phyloP scores from a whole-genome alignment of 164 flowering plant genomes.

The Taxillus chinensis region DNA sequence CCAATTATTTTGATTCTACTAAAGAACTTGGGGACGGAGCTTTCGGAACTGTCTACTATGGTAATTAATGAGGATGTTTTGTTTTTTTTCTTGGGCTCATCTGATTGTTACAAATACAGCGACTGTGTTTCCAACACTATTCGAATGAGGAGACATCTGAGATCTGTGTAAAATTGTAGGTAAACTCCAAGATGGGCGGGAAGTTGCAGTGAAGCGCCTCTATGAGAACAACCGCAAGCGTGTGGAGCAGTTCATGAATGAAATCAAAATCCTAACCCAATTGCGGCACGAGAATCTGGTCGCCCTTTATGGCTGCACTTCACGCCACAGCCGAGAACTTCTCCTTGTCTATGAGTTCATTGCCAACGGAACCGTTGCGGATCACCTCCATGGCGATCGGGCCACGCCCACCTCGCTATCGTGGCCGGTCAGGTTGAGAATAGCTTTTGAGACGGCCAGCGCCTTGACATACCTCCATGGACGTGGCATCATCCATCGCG shows the following conservation, averaged over 20 bases:
- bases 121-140: too few species aligned
- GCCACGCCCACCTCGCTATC: constrained; percentile 22
- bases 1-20: constrained; percentile 18
- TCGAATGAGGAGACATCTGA: too few species aligned
- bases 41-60: constrained; percentile 29
- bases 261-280: constrained; percentile 51
- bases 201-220: constrained; percentile 69
- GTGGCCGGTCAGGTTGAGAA: constrained; percentile 58
- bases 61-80: constrained; percentile 15
- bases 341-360: constrained; percentile 68
- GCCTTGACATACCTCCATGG: constrained; percentile 67
- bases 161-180: constrained; percentile 18
- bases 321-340: constrained; percentile 53
- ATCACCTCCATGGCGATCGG: constrained; percentile 56
- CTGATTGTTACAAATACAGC: background rate
- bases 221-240: constrained; percentile 51
- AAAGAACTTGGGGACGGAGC: constrained; percentile 35
- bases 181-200: constrained; percentile 58
- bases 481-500: constrained; percentile 63
- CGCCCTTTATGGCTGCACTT: constrained; percentile 69
- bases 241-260: constrained; percentile 64
- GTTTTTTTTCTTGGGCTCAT: background rate
- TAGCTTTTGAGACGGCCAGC: constrained; percentile 60
- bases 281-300: constrained; percentile 63
- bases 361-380: constrained; percentile 73